Conservation (phyloP, 441 rosid species). For the Bocquillonia castaneifolia region DNA sequence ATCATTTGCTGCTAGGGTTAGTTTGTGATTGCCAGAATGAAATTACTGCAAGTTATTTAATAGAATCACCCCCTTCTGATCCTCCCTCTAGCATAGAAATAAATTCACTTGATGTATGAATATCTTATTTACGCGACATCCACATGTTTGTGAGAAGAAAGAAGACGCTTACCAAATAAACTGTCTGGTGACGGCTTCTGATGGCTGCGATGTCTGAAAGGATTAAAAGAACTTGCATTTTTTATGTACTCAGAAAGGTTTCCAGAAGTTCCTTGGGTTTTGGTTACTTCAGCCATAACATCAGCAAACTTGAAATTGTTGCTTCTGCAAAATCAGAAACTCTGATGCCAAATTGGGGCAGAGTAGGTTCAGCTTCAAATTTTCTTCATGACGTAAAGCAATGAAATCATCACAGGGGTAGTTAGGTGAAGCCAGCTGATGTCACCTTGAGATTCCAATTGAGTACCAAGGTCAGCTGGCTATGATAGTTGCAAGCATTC, state of each 20-base stretch:
- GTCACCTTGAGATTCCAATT: not conserved
- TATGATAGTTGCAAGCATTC: not conserved
- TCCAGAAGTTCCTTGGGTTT: not conserved
- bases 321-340: not conserved
- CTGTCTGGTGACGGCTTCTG: not conserved
- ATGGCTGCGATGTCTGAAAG: not conserved
- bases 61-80: not conserved
- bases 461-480: not conserved
- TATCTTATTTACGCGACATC: not conserved
- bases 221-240: not conserved
- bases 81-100: not conserved
- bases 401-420: not conserved
- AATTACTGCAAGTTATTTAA: not conserved
- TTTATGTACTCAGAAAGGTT: not conserved
- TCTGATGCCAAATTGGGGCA: not conserved
- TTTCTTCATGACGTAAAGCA: slow-evolving; percentile 12
- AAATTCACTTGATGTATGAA: not conserved
- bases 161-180: not conserved
- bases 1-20: slow-evolving; percentile 4
- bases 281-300: not conserved
- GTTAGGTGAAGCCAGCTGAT: not conserved
- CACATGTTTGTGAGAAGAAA: not conserved
- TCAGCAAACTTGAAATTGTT: not conserved
- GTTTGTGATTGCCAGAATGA: not conserved
- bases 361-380: not conserved